Percentiles rank a stretch among this genome's conserved stretches.
These are phyloP conservation scores for Rhizophagus clarus DNA, from an alignment of 192 early-diverging fungal genomes.

Conservation along the genomic window DNA sequence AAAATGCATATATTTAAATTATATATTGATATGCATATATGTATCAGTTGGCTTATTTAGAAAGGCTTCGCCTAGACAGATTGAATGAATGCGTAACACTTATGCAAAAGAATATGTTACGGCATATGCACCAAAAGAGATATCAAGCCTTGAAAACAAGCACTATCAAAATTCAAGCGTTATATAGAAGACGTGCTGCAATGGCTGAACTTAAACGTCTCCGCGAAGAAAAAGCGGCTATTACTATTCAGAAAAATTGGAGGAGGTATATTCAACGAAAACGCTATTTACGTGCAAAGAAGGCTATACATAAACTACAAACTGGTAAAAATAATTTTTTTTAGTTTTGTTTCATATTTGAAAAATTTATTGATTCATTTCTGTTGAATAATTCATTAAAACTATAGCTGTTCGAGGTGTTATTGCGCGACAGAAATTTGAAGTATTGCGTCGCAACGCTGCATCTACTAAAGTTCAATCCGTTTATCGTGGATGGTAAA, in stretches of 20 bases:
- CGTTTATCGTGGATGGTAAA: slow-evolving; percentile 63
- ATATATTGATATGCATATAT: slow-evolving; percentile 15
- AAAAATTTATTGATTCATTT: neutral
- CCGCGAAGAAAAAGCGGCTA: slow-evolving; percentile 70
- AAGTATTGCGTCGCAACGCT: slow-evolving; percentile 53
- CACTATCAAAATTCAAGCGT: slow-evolving; percentile 68
- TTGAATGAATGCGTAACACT: slow-evolving; percentile 78
- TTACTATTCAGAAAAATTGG: slow-evolving; percentile 74
- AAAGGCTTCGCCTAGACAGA: slow-evolving; percentile 87
- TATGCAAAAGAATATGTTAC: slow-evolving; percentile 87
- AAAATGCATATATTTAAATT: neutral
- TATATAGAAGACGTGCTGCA: slow-evolving; percentile 64
- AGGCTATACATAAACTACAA: slow-evolving; percentile 67
- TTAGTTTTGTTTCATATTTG: neutral
- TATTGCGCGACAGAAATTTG: slow-evolving; percentile 65
- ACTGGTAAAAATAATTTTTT: slow-evolving; percentile 30
- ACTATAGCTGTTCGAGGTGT: slow-evolving; percentile 56
- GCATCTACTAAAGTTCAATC: slow-evolving; percentile 84
- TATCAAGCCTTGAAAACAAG: slow-evolving; percentile 60
- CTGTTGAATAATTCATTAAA: neutral
- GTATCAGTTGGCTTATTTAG: slow-evolving; percentile 68
- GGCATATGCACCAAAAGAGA: slow-evolving; percentile 63
- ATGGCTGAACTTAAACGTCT: slow-evolving; percentile 52
- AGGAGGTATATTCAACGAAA: slow-evolving; percentile 65
- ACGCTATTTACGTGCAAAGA: slow-evolving; percentile 43